These are phyloP conservation scores for Tolypocladium guangdongense DNA, from an alignment of 2,329 filamentous ascomycete genomes.

Conservation along the genomic window DNA sequence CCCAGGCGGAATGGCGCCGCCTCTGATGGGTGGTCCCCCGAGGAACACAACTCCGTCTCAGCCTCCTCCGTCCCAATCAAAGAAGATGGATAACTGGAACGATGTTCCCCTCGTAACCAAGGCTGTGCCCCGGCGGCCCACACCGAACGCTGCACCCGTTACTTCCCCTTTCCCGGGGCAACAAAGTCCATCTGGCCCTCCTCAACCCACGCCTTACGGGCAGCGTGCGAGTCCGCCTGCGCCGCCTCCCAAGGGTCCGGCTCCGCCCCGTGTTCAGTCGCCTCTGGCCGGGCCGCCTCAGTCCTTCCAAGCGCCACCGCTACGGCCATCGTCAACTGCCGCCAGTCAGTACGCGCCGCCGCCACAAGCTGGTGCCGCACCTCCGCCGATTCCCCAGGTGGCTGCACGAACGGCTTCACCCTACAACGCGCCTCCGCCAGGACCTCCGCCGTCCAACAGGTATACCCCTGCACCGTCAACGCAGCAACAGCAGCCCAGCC, in stretches of 20 bases:
- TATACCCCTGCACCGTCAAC: slow-evolving; percentile 60
- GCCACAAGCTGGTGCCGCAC: slow-evolving; percentile 48
- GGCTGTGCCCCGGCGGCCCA: slow-evolving; percentile 59
- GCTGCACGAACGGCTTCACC: slow-evolving; percentile 70
- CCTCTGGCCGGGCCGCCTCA: slow-evolving; percentile 45
- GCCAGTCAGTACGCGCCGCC: slow-evolving; percentile 40
- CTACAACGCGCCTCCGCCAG: slow-evolving; percentile 69
- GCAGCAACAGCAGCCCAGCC: slow-evolving; percentile 35
- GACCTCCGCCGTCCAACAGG: slow-evolving; percentile 58
- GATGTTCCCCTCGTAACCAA: slow-evolving; percentile 83
- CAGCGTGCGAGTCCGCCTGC: slow-evolving; percentile 61
- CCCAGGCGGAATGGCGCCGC: slow-evolving; percentile 20
- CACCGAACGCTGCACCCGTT: slow-evolving; percentile 59
- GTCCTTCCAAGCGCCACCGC: slow-evolving; percentile 44
- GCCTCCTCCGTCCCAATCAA: slow-evolving; percentile 57
- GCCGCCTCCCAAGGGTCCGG: slow-evolving; percentile 72
- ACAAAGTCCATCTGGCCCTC: slow-evolving; percentile 43
- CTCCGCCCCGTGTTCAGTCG: slow-evolving; percentile 60
- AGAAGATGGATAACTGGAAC: slow-evolving; percentile 79
- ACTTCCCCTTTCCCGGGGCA: slow-evolving; percentile 68
- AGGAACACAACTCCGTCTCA: slow-evolving; percentile 58
- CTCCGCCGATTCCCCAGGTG: slow-evolving; percentile 42
- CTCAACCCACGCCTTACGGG: slow-evolving; percentile 47
- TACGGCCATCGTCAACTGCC: slow-evolving; percentile 52
- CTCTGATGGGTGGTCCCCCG: slow-evolving; percentile 23